Evolutionary conservation across 805 yeast genomes (phyloP).

Genomic region (Metschnikowia picachoensis): DNA sequence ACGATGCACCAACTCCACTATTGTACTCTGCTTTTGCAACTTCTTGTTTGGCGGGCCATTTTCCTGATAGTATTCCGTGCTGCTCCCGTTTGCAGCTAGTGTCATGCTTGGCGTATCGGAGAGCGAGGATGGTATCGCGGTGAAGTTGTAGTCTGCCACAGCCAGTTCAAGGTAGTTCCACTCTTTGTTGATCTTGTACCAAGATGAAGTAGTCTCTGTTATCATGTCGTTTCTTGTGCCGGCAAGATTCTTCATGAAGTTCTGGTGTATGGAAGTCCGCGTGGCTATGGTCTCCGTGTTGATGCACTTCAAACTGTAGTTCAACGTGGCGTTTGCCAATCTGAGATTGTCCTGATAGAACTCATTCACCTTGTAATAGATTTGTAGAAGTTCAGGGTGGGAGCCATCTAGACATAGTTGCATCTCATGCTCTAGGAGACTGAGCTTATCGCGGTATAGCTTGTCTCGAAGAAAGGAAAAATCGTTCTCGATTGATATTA

Average conservation of each 20-base stretch:
- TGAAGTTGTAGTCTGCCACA: conserved; percentile 49
- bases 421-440: conserved; percentile 74
- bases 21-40: conserved; percentile 32
- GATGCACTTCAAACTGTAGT: conserved; percentile 70
- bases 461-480: conserved; percentile 85
- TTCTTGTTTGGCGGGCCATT: conserved; percentile 28
- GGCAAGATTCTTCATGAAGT: conserved; percentile 61
- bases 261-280: conserved; percentile 80
- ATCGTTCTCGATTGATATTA: conserved; percentile 77
- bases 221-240: conserved; percentile 66
- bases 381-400: conserved; percentile 83
- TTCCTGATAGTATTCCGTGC: conserved; percentile 16
- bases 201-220: conserved; percentile 69
- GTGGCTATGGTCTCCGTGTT: conserved; percentile 77
- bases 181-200: conserved; percentile 92
- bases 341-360: conserved; percentile 68
- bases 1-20: conserved; percentile 52
- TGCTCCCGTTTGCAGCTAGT: conserved; percentile 18
- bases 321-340: conserved; percentile 38
- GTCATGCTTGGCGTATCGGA: conserved; percentile 9
- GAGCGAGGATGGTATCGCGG: conserved; percentile 33
- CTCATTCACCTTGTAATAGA: conserved; percentile 65
- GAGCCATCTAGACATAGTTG: conserved; percentile 83
- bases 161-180: conserved; percentile 73
- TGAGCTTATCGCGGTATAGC: conserved; percentile 78